Evolutionary conservation across 208 protist species (phyloP), one percentile per base, ranked within the genome.

Genomic region (Porcisia hertigi): DNA sequence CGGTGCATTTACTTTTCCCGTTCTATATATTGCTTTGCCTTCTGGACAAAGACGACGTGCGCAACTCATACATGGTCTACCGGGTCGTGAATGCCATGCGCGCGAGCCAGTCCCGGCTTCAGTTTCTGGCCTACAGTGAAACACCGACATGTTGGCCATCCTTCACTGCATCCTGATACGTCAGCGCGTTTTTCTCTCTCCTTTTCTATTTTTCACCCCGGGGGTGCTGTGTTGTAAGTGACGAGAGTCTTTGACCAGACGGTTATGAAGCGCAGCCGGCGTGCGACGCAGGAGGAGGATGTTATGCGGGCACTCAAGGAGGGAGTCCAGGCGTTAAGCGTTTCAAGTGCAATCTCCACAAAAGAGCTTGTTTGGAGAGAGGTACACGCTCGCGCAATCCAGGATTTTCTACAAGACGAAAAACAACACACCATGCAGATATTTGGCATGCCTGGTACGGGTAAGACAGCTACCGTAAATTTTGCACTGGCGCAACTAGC

Each of bases 381-480:
- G 60, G 84, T 79, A 14, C 89, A 97, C 63, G 86, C 86, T 3
- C 86, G 85, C 36, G 74, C 79, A 18, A 94, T 97, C 30, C 52
- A 85, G 36, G 81, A 86, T 49, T 97, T 97, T 77, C 72, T 97
- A 0, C 80, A 80, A 49, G 89, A 92, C 47, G 74, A 67, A 45
- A 87, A 89, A 45, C 83, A 94, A 64, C 85, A 91, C 83, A 94
- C 92, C 0, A 92, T 97, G 84, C 93, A 97, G 60, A 83, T 97
- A 64, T 97, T 94, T 72, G 94, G 94, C 14, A 97, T 97, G 94
- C 94, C 94, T 30, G 94, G 94, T 34, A 97, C 94, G 7, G 94
- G 94, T 30, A 97, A 97, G 74, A 96, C 94, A 9, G 91, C 92
- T 0, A 94, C 92, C 11, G 88, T 97, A 0, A 88, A 95, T 62